Evolutionary conservation across 176 grass and related monocot species (phyloP).

Genomic region (Carex cristatella): DNA sequence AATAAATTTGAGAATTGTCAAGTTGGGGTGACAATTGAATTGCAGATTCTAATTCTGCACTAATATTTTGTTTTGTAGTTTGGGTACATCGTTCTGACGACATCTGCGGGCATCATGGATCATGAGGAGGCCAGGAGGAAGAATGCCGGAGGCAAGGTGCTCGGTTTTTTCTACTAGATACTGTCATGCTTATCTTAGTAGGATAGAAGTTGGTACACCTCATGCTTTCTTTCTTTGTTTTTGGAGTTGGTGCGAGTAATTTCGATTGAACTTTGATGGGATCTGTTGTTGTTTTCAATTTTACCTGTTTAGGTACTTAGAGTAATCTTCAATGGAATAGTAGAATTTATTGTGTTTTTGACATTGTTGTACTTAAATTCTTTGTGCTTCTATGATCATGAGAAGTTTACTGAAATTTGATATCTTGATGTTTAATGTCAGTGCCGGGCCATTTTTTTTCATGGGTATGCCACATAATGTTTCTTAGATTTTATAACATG

Average conservation of each 20-base stretch:
- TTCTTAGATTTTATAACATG: neutral
- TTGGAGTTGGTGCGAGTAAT: neutral
- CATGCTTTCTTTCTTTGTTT: neutral
- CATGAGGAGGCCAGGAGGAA: slow-evolving; percentile 69
- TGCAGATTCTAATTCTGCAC: neutral
- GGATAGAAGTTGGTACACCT: neutral
- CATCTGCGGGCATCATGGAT: slow-evolving; percentile 74
- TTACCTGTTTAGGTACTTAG: neutral
- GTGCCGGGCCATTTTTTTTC: neutral
- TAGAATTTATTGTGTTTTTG: neutral
- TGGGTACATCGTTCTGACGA: slow-evolving; percentile 68
- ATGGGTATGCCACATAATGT: neutral
- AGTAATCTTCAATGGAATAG: neutral
- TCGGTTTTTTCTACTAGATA: slow-evolving; percentile 58
- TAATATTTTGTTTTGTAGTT: slow-evolving; percentile 31
- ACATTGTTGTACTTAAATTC: neutral
- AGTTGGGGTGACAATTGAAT: neutral
- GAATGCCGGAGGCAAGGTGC: slow-evolving; percentile 64
- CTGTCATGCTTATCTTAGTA: neutral
- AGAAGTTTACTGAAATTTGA: neutral
- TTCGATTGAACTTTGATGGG: neutral
- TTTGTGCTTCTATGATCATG: neutral
- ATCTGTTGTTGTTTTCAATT: neutral
- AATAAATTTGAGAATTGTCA: neutral
- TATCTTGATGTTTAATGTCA: neutral